Evolutionary conservation across 805 yeast species (phyloP).

Genomic region (Yarrowia yakushimensis): DNA sequence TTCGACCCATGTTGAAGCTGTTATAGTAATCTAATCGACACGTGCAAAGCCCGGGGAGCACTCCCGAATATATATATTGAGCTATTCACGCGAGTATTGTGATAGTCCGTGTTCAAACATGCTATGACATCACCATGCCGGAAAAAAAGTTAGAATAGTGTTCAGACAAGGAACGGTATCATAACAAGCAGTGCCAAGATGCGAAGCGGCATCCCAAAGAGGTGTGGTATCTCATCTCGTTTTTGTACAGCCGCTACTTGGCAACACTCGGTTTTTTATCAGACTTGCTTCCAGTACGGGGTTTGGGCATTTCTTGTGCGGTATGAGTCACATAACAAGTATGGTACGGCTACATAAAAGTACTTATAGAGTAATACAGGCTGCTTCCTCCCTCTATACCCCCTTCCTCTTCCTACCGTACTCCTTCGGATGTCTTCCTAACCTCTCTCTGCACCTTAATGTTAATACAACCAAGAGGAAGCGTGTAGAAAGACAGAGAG

Average conservation of each 20-base stretch:
- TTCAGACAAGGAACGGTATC: conserved; percentile 15
- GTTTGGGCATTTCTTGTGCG: background rate
- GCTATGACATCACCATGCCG: conserved; percentile 11
- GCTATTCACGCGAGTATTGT: background rate
- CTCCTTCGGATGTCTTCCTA: background rate
- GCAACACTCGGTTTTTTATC: background rate
- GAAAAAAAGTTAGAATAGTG: background rate
- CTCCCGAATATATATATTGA: background rate
- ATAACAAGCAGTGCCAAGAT: conserved; percentile 16
- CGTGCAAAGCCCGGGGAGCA: background rate
- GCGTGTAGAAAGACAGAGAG: background rate
- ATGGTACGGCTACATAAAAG: background rate
- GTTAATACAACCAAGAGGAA: background rate
- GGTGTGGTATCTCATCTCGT: background rate
- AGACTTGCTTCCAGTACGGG: too few species aligned
- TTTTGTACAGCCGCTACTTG: conserved; percentile 2
- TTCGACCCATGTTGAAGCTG: background rate
- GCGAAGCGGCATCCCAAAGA: conserved; percentile 18
- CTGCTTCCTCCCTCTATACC: background rate
- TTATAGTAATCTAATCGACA: too few species aligned
- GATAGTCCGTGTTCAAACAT: background rate
- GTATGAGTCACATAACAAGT: background rate
- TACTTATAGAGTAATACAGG: background rate
- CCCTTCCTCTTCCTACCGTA: background rate
- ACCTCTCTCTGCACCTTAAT: background rate